These are phyloP conservation scores for Stagonosporopsis tanaceti DNA, from an alignment of 2,329 filamentous ascomycete species.

Conservation along the genomic window DNA sequence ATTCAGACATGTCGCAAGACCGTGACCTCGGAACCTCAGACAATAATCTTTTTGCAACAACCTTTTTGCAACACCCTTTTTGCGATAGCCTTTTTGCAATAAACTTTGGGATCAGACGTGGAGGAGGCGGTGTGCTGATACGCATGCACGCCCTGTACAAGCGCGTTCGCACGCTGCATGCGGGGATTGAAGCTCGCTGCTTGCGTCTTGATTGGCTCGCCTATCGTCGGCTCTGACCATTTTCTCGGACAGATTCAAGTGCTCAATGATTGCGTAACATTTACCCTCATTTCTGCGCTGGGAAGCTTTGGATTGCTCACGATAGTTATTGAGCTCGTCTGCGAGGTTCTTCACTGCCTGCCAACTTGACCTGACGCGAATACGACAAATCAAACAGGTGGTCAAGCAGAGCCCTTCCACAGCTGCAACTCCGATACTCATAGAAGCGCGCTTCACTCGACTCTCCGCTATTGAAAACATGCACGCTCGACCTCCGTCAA, in stretches of 20 bases:
- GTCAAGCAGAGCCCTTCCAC: not conserved
- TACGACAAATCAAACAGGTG: not conserved
- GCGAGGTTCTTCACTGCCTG: not conserved
- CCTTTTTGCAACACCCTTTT: too few species aligned
- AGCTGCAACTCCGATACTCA: not conserved
- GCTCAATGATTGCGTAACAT: not conserved
- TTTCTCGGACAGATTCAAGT: too few species aligned
- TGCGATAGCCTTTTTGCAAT: too few species aligned
- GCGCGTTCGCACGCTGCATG: too few species aligned
- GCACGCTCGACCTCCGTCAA: not conserved
- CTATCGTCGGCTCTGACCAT: not conserved
- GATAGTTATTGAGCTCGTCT: not conserved
- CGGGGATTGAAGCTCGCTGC: not conserved
- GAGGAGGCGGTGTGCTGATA: too few species aligned
- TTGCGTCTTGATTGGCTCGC: not conserved
- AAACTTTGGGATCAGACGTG: too few species aligned
- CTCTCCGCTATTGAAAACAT: not conserved
- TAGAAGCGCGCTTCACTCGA: not conserved
- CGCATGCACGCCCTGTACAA: too few species aligned
- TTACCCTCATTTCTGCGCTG: not conserved
- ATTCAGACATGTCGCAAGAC: too few species aligned
- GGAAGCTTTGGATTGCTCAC: not conserved
- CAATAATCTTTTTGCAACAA: too few species aligned
- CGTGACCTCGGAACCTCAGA: too few species aligned
- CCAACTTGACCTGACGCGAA: not conserved